Evolutionary conservation across 108 stramenopile genomes (phyloP).

Genomic region (Conticribra weissflogii): DNA sequence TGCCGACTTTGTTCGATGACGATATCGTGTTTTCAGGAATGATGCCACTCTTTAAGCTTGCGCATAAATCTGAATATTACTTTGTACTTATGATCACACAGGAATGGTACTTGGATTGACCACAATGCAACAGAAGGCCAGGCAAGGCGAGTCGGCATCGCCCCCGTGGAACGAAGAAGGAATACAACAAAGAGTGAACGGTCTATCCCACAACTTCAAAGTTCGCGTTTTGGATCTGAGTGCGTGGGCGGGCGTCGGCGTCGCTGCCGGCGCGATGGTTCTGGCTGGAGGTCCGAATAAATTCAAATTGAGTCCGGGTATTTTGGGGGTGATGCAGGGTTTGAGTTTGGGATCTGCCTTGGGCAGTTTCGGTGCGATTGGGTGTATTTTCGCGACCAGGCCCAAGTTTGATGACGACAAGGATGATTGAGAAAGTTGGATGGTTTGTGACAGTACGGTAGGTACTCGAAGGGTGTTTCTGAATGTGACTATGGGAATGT

Average conservation of each 20-base stretch:
- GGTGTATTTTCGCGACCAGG: slow-evolving; percentile 12
- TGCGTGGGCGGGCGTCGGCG: slow-evolving; percentile 42
- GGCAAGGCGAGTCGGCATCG: slow-evolving; percentile 11
- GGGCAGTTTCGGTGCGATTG: slow-evolving; percentile 25
- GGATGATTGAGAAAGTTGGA: no score
- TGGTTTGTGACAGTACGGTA: no score
- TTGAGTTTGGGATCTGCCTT: slow-evolving; percentile 35
- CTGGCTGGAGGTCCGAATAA: slow-evolving; percentile 21
- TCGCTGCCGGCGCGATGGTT: slow-evolving; percentile 27
- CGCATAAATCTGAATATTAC: not conserved
- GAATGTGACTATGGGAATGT: no score
- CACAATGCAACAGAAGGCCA: slow-evolving; percentile 7
- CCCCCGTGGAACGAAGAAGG: slow-evolving; percentile 47
- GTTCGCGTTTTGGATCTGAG: slow-evolving; percentile 48
- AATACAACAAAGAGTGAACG: slow-evolving; percentile 49
- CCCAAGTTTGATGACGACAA: slow-evolving; percentile 2
- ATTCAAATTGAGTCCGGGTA: slow-evolving; percentile 25
- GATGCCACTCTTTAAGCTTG: not conserved
- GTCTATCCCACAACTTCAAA: slow-evolving; percentile 44
- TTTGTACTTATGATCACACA: not conserved
- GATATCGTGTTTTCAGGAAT: not conserved
- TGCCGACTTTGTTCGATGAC: no score
- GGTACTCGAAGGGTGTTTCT: no score
- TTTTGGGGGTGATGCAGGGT: slow-evolving; percentile 39
- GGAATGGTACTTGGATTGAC: slow-evolving; percentile 17